Percentiles rank a stretch among this genome's conserved stretches.
Evolutionary conservation across 2,329 filamentous ascomycete species (phyloP).

Genomic region (Trichophyton verrucosum): DNA sequence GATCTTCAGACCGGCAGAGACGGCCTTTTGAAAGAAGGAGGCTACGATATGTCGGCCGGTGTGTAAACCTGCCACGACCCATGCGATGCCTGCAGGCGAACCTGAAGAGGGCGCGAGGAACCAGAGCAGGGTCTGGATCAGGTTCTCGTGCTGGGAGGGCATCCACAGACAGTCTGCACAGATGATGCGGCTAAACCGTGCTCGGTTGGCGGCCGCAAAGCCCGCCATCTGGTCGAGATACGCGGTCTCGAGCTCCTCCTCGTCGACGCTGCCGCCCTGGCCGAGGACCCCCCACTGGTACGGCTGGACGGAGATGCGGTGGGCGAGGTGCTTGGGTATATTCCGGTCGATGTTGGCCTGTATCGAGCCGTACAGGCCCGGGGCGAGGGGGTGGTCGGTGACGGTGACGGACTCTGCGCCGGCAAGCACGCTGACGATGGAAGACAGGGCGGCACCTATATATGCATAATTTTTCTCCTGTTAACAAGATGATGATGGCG

Average conservation of each 20-base stretch:
- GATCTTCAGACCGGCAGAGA: slow-evolving; percentile 34
- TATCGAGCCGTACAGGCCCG: slow-evolving; percentile 33
- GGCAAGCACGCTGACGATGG: slow-evolving; percentile 27
- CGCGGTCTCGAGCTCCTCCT: neutral
- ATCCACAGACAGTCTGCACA: slow-evolving; percentile 53
- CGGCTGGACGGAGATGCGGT: slow-evolving; percentile 32
- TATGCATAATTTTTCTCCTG: neutral
- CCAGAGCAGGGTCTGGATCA: slow-evolving; percentile 43
- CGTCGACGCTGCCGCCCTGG: neutral
- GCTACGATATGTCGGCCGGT: slow-evolving; percentile 45
- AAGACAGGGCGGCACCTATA: slow-evolving; percentile 32
- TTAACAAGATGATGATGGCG: no score
- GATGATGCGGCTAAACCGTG: slow-evolving; percentile 42
- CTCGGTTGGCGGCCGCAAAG: slow-evolving; percentile 29
- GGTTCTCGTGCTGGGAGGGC: slow-evolving; percentile 43
- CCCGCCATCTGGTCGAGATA: slow-evolving; percentile 5
- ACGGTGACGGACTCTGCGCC: slow-evolving; percentile 32
- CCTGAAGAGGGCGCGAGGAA: slow-evolving; percentile 34
- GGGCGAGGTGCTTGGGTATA: slow-evolving; percentile 20
- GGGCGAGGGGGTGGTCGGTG: slow-evolving; percentile 39
- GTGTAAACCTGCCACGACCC: slow-evolving; percentile 47
- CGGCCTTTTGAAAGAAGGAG: slow-evolving; percentile 41
- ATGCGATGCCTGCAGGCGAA: slow-evolving; percentile 16
- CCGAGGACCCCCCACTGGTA: slow-evolving; percentile 43
- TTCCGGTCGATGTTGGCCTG: slow-evolving; percentile 38